Conservation (phyloP, 441 rosid species). For the Flueggea neowawraea region DNA sequence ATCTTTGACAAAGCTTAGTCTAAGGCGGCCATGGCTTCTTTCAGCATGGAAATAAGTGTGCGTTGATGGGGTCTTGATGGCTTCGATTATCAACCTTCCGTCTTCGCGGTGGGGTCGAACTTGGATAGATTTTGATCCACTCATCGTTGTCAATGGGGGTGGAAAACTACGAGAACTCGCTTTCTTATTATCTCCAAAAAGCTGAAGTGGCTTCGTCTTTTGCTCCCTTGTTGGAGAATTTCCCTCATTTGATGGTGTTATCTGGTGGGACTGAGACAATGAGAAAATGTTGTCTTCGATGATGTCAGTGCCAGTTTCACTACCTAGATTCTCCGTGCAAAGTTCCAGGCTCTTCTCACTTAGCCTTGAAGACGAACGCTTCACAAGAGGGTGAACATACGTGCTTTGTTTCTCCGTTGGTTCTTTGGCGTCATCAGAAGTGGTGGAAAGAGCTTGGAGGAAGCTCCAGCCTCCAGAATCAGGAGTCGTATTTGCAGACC, state of each 20-base stretch:
- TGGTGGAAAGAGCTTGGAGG: constrained; percentile 35
- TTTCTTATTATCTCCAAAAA: constrained; percentile 22
- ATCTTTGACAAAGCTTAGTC: constrained; percentile 41
- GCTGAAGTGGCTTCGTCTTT: constrained; percentile 8
- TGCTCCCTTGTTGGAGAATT: constrained; percentile 24
- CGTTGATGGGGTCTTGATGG: constrained; percentile 34
- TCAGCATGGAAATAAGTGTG: constrained; percentile 50
- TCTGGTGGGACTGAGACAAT: constrained; percentile 20
- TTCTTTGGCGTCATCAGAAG: constrained; percentile 18
- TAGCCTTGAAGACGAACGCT: constrained; percentile 42
- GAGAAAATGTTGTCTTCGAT: constrained; percentile 32
- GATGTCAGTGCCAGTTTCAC: constrained; percentile 65
- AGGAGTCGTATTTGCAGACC: constrained; percentile 14
- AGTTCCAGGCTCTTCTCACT: constrained; percentile 73
- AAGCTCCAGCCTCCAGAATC: constrained; percentile 49
- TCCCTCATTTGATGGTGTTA: background rate
- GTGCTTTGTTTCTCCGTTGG: constrained; percentile 19
- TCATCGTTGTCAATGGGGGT: constrained; percentile 76
- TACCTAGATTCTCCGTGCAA: constrained; percentile 81
- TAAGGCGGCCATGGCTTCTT: constrained; percentile 72
- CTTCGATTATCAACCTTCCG: constrained; percentile 63
- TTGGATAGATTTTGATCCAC: constrained; percentile 44
- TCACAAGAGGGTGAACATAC: constrained; percentile 46
- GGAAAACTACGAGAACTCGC: constrained; percentile 42
- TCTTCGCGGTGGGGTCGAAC: constrained; percentile 62